These are phyloP conservation scores for Stagonosporopsis vannaccii DNA, from an alignment of 2,329 filamentous ascomycete species.

Conservation along the genomic window DNA sequence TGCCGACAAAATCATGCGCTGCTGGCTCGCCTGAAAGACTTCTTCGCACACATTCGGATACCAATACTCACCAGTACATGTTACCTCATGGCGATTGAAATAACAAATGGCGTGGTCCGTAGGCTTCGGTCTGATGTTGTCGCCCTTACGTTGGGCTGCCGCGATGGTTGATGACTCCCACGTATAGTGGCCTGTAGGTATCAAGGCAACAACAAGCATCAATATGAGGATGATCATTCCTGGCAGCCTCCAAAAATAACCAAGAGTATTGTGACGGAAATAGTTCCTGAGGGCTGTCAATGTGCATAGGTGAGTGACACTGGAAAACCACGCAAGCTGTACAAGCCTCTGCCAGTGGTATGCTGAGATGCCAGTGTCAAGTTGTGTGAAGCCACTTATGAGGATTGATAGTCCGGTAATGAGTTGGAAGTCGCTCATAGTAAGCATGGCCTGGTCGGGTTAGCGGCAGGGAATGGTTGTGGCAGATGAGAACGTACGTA, in stretches of 20 bases:
- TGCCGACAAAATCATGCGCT: slow-evolving; percentile 12
- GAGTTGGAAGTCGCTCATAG: slow-evolving; percentile 25
- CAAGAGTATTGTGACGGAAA: neutral
- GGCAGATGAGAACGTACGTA: neutral
- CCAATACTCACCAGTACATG: neutral
- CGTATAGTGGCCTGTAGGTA: slow-evolving; percentile 15
- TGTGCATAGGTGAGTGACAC: slow-evolving; percentile 20
- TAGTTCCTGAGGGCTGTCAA: slow-evolving; percentile 10
- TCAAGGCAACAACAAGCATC: slow-evolving; percentile 14
- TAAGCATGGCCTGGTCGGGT: slow-evolving; percentile 18
- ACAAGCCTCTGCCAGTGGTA: slow-evolving; percentile 27
- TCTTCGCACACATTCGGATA: neutral
- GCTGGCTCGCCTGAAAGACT: slow-evolving; percentile 2
- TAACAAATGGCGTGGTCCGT: slow-evolving; percentile 4
- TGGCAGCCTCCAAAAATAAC: slow-evolving; percentile 17
- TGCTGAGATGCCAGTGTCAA: slow-evolving; percentile 20
- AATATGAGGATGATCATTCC: slow-evolving; percentile 14
- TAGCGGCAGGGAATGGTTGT: neutral
- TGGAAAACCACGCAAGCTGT: slow-evolving; percentile 24
- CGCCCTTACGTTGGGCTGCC: neutral
- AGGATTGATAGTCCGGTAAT: slow-evolving; percentile 25
- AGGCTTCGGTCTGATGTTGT: slow-evolving; percentile 1
- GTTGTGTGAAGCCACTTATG: slow-evolving; percentile 24
- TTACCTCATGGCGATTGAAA: slow-evolving; percentile 3
- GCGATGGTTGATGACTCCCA: slow-evolving; percentile 4